Percentiles rank a stretch among this genome's conserved stretches.
Conservation (phyloP, 208 protist species). For the Angomonas deanei region DNA sequence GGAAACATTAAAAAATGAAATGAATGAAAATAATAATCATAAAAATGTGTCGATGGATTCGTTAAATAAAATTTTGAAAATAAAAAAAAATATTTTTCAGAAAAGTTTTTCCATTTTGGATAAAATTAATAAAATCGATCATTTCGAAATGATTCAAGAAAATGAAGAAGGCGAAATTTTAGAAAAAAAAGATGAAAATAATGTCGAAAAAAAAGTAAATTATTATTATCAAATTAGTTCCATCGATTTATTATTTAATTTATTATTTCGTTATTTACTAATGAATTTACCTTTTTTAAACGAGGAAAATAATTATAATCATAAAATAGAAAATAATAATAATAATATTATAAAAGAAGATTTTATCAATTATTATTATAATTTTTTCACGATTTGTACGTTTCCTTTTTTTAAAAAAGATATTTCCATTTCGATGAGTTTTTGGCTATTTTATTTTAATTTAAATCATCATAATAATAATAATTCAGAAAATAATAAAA, state of each 20-base stretch:
- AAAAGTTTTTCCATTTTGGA: neutral
- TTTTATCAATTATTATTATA: neutral
- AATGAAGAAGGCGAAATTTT: neutral
- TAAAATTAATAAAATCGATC: conserved; percentile 1
- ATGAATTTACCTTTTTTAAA: neutral
- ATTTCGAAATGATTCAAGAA: neutral
- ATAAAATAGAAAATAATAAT: conserved; percentile 1
- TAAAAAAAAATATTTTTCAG: neutral
- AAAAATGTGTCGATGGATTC: neutral
- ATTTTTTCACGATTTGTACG: neutral
- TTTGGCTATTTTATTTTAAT: neutral
- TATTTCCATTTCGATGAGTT: neutral
- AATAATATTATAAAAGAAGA: neutral
- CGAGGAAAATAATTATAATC: too few species aligned
- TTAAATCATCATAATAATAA: neutral
- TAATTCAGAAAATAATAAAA: neutral
- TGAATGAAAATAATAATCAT: neutral
- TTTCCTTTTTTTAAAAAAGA: neutral
- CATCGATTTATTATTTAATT: neutral
- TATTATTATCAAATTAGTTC: neutral
- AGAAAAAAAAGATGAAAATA: neutral
- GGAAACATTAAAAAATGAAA: neutral
- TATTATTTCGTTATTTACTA: neutral
- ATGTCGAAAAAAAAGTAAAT: neutral
- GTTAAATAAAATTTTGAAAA: neutral